These are phyloP conservation scores for Phalaenopsis aphrodite DNA, from an alignment of 106 monocot genomes.

Conservation along the genomic window DNA sequence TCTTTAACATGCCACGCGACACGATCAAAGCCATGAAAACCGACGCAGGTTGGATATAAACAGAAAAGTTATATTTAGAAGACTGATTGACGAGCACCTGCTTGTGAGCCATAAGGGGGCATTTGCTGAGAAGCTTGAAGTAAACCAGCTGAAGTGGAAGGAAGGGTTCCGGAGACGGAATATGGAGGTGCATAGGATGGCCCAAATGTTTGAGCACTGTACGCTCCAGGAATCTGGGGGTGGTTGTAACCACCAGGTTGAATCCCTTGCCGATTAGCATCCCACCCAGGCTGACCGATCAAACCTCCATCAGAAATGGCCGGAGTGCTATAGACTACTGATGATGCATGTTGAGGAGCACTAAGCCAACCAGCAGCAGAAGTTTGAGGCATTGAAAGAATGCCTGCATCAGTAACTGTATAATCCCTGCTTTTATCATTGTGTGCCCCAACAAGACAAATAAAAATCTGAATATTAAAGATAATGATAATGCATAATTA, in stretches of 20 bases:
- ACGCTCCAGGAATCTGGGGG: conserved; percentile 13
- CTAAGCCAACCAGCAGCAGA: conserved; percentile 39
- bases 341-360: conserved; percentile 26
- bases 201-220: conserved; percentile 21
- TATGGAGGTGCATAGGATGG: conserved; percentile 11
- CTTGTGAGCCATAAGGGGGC: conserved; percentile 28
- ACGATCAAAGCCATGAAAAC: no score
- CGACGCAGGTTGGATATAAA: no score
- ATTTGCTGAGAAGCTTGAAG: conserved; percentile 17
- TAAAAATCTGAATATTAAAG: neutral
- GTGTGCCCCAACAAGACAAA: conserved; percentile 53
- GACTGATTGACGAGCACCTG: conserved; percentile 17
- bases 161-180: no score
- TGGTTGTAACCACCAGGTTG: conserved; percentile 8
- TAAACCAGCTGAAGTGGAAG: no score
- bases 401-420: conserved; percentile 53
- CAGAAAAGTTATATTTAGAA: neutral
- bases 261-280: conserved; percentile 31
- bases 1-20: no score
- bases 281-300: conserved; percentile 26
- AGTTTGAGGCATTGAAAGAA: conserved; percentile 43
- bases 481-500: neutral
- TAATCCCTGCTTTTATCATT: conserved; percentile 88
- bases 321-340: conserved; percentile 18
- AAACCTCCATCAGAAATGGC: conserved; percentile 20